Evolutionary conservation across 495 filamentous ascomycete species (phyloP), one percentile per base, ranked within the genome.

Genomic region (Paragyromitra xinjiangensis): DNA sequence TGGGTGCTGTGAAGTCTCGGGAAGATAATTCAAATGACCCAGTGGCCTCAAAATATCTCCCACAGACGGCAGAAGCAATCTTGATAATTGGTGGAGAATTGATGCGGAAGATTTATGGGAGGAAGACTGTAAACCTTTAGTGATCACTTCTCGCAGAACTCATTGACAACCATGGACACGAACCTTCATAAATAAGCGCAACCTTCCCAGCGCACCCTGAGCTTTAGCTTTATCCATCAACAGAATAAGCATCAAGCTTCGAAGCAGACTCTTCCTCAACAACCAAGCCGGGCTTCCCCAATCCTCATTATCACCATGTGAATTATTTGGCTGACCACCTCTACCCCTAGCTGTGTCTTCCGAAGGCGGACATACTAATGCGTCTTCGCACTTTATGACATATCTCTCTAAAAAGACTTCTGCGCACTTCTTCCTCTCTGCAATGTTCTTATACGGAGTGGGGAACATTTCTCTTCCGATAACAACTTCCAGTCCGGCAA

Each of bases 191-290:
- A 80, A 77, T 0, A 81, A 64, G 67, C 63, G 63, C 16, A 81
- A 78, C 64, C 71, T 84, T 11, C 71, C 67, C 37, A 87, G 75
- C 3, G 82, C 64, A 14, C 82, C 81, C 42, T 75, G 58, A 26
- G 71, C 83, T 73, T 88, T 88, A 4, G 85, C 85, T 64, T 84
- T 86, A 74, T 92, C 90, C 48, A 92, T 82, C 12, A 92, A 85
- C 51, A 87, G 83, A 34, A 91, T 85, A 11, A 91, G 83, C 86
- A 92, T 86, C 65, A 92, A 84, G 78, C 88, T 89, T 64, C 90
- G 85, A 40, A 89, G 85, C 9, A 90, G 81, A 6, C 86, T 90
- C 22, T 87, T 86, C 70, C 86, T 86, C 84, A 90, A 89, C 29
- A 83, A 78, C 83, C 84, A 87, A 22, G 80, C 83, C 51, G 83